Conservation (phyloP, 805 yeast genomes). For the Ogataea corticis region DNA sequence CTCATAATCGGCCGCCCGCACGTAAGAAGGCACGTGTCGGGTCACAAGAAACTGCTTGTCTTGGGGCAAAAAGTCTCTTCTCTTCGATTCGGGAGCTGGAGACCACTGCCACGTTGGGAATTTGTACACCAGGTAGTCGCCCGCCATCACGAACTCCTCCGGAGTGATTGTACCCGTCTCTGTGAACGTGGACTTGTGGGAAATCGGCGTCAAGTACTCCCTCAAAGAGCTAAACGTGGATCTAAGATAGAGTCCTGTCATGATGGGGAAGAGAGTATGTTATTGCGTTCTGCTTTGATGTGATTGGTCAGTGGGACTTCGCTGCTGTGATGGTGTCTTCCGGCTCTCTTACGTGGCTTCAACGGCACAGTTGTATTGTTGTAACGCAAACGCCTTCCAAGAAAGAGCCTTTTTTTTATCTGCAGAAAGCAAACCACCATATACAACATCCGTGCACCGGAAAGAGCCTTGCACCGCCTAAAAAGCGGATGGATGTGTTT, state of each 20-base stretch:
- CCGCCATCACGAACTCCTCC: constrained; percentile 91
- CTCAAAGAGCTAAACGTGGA: constrained; percentile 81
- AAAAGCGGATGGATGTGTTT: too few relatives aligned
- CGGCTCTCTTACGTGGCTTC: too few relatives aligned
- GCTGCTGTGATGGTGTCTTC: too few relatives aligned
- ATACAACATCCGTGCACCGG: not conserved
- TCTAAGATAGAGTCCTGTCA: constrained; percentile 45
- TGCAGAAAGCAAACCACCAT: not conserved
- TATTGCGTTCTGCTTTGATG: not conserved
- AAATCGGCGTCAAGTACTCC: constrained; percentile 90
- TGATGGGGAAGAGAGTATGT: constrained; percentile 19
- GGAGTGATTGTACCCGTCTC: constrained; percentile 93
- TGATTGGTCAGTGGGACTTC: not conserved
- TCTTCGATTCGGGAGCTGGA: constrained; percentile 52
- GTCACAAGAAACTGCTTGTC: constrained; percentile 89
- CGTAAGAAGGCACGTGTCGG: constrained; percentile 82
- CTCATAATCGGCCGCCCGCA: constrained; percentile 61
- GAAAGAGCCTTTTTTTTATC: not conserved
- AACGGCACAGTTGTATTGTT: not conserved
- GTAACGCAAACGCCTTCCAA: not conserved
- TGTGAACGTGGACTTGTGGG: constrained; percentile 81
- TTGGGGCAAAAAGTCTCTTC: constrained; percentile 72
- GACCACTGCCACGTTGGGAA: constrained; percentile 98
- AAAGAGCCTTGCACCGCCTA: too few relatives aligned
- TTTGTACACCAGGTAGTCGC: constrained; percentile 85